phyloP scores from a whole-genome alignment of 805 yeast species.

The Candida qinlingensis region DNA sequence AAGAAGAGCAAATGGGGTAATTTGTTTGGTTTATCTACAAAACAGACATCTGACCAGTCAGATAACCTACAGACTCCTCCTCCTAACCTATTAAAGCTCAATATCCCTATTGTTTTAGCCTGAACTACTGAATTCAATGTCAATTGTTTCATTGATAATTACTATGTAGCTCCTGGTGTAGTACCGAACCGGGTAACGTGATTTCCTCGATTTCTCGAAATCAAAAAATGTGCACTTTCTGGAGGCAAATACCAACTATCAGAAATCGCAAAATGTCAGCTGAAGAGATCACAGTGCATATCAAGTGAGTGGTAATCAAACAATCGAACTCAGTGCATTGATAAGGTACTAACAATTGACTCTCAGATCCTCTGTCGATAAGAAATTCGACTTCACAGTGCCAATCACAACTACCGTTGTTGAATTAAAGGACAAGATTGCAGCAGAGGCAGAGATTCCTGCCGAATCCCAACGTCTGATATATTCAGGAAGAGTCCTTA shows the following conservation, averaged over 20 bases:
- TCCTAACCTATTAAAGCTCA: background rate
- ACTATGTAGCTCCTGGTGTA: background rate
- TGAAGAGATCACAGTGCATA: slow-evolving; percentile 17
- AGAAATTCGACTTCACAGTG: slow-evolving; percentile 64
- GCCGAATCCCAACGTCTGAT: slow-evolving; percentile 82
- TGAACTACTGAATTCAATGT: background rate
- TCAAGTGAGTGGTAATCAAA: slow-evolving; percentile 14
- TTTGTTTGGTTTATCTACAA: background rate
- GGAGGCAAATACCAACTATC: background rate
- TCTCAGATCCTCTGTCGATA: slow-evolving; percentile 54
- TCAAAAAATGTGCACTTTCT: background rate
- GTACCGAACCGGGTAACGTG: background rate
- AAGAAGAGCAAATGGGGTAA: background rate
- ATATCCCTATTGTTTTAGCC: slow-evolving; percentile 1
- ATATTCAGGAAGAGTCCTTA: slow-evolving; percentile 89
- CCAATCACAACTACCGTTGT: slow-evolving; percentile 50
- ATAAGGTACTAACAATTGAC: slow-evolving; percentile 1
- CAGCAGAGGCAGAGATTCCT: slow-evolving; percentile 58
- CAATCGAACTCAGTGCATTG: background rate
- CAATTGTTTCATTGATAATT: no score
- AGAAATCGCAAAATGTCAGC: slow-evolving; percentile 9
- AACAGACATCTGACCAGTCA: background rate
- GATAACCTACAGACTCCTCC: no score
- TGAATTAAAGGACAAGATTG: slow-evolving; percentile 64
- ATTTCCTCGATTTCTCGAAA: no score